Conservation (phyloP, 768 basidiomycete genomes). For the Favolaschia claudopus region DNA sequence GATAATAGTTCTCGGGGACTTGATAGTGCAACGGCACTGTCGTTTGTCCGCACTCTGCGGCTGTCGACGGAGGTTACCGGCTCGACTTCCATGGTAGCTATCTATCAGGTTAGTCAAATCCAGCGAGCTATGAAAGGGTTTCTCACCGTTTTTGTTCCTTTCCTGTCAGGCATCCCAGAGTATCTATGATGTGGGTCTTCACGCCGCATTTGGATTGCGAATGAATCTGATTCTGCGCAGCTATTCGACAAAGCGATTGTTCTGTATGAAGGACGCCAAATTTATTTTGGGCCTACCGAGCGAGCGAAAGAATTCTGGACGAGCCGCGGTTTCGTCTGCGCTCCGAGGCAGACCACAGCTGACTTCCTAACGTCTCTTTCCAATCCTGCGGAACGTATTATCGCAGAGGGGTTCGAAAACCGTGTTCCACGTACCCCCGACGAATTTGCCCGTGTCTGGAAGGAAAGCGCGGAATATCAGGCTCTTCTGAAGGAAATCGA, state of each 20-base stretch:
- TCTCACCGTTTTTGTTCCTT: background rate
- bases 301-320: slow-evolving; percentile 53
- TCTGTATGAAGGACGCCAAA: slow-evolving; percentile 54
- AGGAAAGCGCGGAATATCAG: slow-evolving; percentile 41
- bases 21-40: slow-evolving; percentile 46
- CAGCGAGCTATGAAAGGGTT: no score
- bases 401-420: slow-evolving; percentile 41
- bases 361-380: slow-evolving; percentile 56
- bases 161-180: slow-evolving; percentile 45
- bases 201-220: no score
- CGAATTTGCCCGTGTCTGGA: slow-evolving; percentile 50
- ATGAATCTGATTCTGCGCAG: slow-evolving; percentile 14
- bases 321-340: slow-evolving; percentile 53
- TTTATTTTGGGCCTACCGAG: slow-evolving; percentile 52
- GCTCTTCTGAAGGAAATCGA: slow-evolving; percentile 36
- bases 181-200: slow-evolving; percentile 44
- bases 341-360: slow-evolving; percentile 54
- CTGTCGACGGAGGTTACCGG: slow-evolving; percentile 49
- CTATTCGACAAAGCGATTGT: slow-evolving; percentile 56
- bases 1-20: slow-evolving; percentile 47
- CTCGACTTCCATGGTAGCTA: slow-evolving; percentile 50
- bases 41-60: slow-evolving; percentile 53
- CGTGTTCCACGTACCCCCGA: slow-evolving; percentile 49
- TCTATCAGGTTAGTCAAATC: slow-evolving; percentile 45
- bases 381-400: slow-evolving; percentile 45